Evolutionary conservation across 495 filamentous ascomycete species (phyloP).

Genomic region (Aspergillus cavernicola): DNA sequence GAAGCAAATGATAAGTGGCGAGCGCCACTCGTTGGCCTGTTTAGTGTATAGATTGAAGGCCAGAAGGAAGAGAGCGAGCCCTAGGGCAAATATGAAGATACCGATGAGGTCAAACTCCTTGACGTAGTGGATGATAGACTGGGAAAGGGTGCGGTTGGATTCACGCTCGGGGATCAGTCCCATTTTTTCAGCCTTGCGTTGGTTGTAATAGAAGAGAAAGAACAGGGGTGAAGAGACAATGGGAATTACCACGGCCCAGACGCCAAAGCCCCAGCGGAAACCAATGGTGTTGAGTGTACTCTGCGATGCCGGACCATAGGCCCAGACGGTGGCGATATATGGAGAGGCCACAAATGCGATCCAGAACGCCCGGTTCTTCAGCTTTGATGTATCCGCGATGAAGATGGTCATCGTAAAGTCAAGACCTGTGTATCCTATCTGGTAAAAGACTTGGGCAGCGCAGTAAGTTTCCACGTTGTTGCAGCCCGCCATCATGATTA

Average conservation of each 20-base stretch:
- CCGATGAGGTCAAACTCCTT: slow-evolving; percentile 41
- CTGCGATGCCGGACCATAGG: slow-evolving; percentile 8
- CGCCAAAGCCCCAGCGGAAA: slow-evolving; percentile 60
- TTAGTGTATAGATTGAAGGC: slow-evolving; percentile 30
- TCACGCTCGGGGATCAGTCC: slow-evolving; percentile 28
- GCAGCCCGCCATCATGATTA: slow-evolving; percentile 49
- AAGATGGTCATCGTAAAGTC: slow-evolving; percentile 52
- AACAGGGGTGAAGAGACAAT: slow-evolving; percentile 46
- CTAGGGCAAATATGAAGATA: slow-evolving; percentile 51
- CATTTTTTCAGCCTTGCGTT: slow-evolving; percentile 48
- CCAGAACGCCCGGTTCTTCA: slow-evolving; percentile 55
- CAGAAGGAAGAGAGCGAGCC: slow-evolving; percentile 56
- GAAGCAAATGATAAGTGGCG: slow-evolving; percentile 48
- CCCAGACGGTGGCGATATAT: slow-evolving; percentile 49
- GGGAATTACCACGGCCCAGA: slow-evolving; percentile 56
- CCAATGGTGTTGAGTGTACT: slow-evolving; percentile 9
- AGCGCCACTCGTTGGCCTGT: slow-evolving; percentile 39
- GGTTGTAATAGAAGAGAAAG: slow-evolving; percentile 32
- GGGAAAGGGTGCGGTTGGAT: slow-evolving; percentile 19
- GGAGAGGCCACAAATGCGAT: slow-evolving; percentile 53
- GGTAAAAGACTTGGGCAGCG: slow-evolving; percentile 50
- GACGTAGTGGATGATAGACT: slow-evolving; percentile 20
- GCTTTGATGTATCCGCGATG: slow-evolving; percentile 57
- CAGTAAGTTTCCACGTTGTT: slow-evolving; percentile 42
- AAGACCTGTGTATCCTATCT: slow-evolving; percentile 46